These are phyloP conservation scores for Garcia nutans DNA, from an alignment of 345 rosid species.

Conservation along the genomic window DNA sequence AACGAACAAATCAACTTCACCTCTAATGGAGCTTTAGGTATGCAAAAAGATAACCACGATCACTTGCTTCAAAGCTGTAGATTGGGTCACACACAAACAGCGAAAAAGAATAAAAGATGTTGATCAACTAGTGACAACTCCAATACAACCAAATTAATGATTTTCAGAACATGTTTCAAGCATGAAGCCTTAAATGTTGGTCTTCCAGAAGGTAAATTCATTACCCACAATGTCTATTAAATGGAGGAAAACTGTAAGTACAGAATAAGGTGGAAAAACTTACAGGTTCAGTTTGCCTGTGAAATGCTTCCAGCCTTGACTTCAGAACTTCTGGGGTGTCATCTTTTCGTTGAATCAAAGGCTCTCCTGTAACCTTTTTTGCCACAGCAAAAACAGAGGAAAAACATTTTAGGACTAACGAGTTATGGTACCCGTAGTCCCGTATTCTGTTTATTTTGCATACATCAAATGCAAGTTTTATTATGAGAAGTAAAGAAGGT, in stretches of 20 bases:
- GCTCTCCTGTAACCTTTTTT: conserved; percentile 75
- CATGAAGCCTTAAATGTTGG: background rate
- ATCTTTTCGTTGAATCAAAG: conserved; percentile 83
- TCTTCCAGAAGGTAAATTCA: background rate
- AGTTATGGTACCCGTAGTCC: too few relatives aligned
- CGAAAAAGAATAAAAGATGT: too few relatives aligned
- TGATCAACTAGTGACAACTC: background rate
- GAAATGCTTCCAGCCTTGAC: conserved; percentile 81
- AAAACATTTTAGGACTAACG: too few relatives aligned
- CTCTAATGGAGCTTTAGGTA: too few relatives aligned
- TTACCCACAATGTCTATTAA: background rate
- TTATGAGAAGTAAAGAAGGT: background rate
- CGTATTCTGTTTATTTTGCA: background rate
- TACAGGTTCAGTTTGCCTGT: conserved; percentile 86
- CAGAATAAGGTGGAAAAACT: conserved; percentile 1
- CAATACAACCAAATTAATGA: background rate
- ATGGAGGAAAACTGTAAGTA: background rate
- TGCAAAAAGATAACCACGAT: background rate
- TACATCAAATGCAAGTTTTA: background rate
- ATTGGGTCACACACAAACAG: background rate
- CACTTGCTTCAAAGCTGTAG: background rate
- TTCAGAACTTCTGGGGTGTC: conserved; percentile 79
- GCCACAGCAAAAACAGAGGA: background rate
- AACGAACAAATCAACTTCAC: too few relatives aligned
- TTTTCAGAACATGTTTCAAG: too few relatives aligned